Base-by-base conservation (phyloP, 2,329 filamentous ascomycete genomes). In the Fusarium burgessii region DNA sequence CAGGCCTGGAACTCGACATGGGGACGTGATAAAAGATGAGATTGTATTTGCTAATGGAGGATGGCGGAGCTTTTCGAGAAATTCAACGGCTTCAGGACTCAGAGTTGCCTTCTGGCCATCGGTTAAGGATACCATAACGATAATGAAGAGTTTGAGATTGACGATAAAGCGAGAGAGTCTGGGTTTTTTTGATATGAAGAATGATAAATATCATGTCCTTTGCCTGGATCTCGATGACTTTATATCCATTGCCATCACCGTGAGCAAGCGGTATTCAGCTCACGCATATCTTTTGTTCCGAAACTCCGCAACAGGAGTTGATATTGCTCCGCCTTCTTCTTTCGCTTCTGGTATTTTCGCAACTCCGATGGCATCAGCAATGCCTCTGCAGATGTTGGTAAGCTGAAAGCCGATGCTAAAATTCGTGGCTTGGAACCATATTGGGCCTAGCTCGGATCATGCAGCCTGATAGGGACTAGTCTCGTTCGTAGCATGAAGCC, bases 221-320 rank as follows among this genome's bases (percentile, higher is more conserved):
- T 20, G 43, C 3, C 13, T 15, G 13, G 43, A 9, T 4, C 13
- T 6, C 5, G 4, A 29, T 17, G 27, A 4, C 13, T 6, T 47
- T 47, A 47, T 47, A 47, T 15, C 14, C 18, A 29, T 29, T 29
- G 7, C 10, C 29, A 29, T 29, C 29, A 11, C 8, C 29, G 10
- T 29, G 29, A 11, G 8, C 7, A 6, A 29, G 29, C 7, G 29
- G 29, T 29, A 29, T 29, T 29, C 29, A 29, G 13, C 14, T 35
- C 13, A 35, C 5, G 7, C 33, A 35, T 35, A 15, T 14, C 33
- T 15, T 15, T 12, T 14, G 33, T 15, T 15, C 13, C 14, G 29
- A 7, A 14, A 0, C 12, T 25, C 6, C 15, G 11, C 15, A 14
- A 25, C 0, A 4, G 0, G 5, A 18, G 2, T 0, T 11, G 7